Base-by-base conservation (phyloP, 2,329 filamentous ascomycete genomes). In the Fusarium fujikuroi region DNA sequence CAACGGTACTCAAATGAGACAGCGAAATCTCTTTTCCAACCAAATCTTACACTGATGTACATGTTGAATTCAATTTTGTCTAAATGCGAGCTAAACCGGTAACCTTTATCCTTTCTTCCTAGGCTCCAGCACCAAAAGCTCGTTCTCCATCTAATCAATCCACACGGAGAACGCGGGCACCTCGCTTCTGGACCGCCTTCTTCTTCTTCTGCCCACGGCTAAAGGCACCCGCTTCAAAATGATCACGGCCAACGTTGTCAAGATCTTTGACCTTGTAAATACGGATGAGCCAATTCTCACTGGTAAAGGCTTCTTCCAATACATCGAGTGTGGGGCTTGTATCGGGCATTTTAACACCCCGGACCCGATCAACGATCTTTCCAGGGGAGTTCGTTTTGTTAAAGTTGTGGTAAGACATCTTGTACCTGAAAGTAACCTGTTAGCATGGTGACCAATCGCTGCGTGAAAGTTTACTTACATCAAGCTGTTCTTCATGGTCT, bases 321-420 rank as follows among this genome's bases (percentile, higher is more conserved):
- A 92, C 96, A 83, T 92, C 94, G 66, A 99, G 91, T 69, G 93
- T 89, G 14, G 96, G 96, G 3, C 94, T 92, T 75, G 95, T 88
- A 18, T 94, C 90, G n/a, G 96, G 97, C 58, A 98, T 86, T 69
- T 89, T 90, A 42, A 90, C 89, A 74, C 92, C 91, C 80, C 96
- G 95, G 73, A 99, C 96, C 76, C 96, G 92, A 82, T 99, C 96
- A 77, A 91, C 87, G 40, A 94, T 95, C 84, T 98, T 95, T 71
- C 96, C 96, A 5, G 92, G 88, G 49, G 95, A 95, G 89, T 98
- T 99, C 72, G 99, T 90, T 52, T 89, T 86, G 83, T 95, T 90
- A 87, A 93, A 99, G 88, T 98, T 98, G 90, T 99, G 93, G 89
- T 99, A 99, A 28, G 95, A 98, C 95, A 99, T 98, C 89, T 99